Base-by-base conservation (phyloP, 2,329 filamentous ascomycete species). In the Aureobasidium musti region DNA sequence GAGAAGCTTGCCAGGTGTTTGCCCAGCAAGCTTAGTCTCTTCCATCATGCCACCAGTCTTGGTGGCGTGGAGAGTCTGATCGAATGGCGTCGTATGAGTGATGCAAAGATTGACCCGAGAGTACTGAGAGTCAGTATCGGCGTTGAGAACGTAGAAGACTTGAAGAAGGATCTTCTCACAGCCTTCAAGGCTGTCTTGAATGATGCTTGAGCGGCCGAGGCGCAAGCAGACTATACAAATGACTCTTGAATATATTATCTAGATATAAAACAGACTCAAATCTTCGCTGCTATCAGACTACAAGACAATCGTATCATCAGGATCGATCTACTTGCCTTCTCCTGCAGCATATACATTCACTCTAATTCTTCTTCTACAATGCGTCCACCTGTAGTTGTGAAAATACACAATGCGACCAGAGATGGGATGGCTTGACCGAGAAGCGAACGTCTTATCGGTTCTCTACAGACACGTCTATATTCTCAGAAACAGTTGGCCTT, bases 1-100 rank as follows among this genome's bases (percentile, higher is more conserved):
- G 81, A 84, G 68, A 79, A 81, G 0, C 74, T 84, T 61, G 93
- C 95, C 3, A 85, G 83, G 70, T 77, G 81, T 35, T 78, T 99
- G 69, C 95, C 95, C 3, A 90, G 89, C 73, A 90, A 91, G 77
- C 79, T 98, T 75, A 76, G 82, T 2, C 83, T 97, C 52, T 98
- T 98, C 81, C 91, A 97, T 72, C 95, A 99, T 78, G 95, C 95
- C 6, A 99, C 95, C 2, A 96, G 91, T 77, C 79, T 98, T 33
- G 95, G 95, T 2, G 94, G 95, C 5, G 92, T 98, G 11, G 95
- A 98, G 84, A 95, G 91, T 74, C 79, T 98, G 81, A 93, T 99
- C 72, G 95, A 99, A 84, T 99, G 95, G 95, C 84, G 95, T 67
- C 86, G 90, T 56, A 95, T 99, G 91, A 89, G 88, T 67, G 95